phyloP scores from a whole-genome alignment of 345 rosid genomes.

The Aethionema arabicum region DNA sequence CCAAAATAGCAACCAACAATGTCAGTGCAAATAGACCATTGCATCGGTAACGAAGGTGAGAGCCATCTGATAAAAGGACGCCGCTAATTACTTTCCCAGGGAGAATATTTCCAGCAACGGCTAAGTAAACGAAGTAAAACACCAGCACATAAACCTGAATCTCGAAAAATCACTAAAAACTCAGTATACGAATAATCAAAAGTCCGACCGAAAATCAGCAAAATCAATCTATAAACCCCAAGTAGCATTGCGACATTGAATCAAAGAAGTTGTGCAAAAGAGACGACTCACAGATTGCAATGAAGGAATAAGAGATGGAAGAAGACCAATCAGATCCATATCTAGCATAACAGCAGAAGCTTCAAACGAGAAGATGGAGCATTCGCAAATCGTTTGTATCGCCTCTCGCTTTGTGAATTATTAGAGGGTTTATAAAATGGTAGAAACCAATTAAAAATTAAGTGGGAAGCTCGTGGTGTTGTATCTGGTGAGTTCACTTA shows the following conservation, averaged over 20 bases:
- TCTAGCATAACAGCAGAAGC: neutral
- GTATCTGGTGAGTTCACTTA: conserved; percentile 19
- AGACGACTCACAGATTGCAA: conserved; percentile 53
- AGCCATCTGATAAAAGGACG: conserved; percentile 58
- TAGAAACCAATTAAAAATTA: conserved; percentile 6
- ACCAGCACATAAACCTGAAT: conserved; percentile 51
- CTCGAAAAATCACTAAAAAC: neutral
- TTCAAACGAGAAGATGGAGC: conserved; percentile 26
- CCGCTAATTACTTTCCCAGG: conserved; percentile 77
- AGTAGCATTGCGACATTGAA: conserved; percentile 5
- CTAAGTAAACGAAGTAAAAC: conserved; percentile 65
- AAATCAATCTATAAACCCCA: neutral
- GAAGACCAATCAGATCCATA: conserved; percentile 56
- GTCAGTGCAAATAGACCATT: conserved; percentile 63
- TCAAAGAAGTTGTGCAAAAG: conserved; percentile 2
- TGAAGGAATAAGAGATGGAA: conserved; percentile 52
- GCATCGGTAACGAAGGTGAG: conserved; percentile 72
- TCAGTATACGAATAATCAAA: neutral
- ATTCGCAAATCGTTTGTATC: conserved; percentile 26
- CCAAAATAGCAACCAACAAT: conserved; percentile 58
- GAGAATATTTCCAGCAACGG: conserved; percentile 54
- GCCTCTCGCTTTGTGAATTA: conserved; percentile 21
- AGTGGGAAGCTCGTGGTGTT: conserved; percentile 32
- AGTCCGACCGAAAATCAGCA: neutral
- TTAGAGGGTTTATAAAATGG: too few relatives aligned